Conservation (phyloP, 2,329 filamentous ascomycete genomes). For the Stemphylium vesicarium region DNA sequence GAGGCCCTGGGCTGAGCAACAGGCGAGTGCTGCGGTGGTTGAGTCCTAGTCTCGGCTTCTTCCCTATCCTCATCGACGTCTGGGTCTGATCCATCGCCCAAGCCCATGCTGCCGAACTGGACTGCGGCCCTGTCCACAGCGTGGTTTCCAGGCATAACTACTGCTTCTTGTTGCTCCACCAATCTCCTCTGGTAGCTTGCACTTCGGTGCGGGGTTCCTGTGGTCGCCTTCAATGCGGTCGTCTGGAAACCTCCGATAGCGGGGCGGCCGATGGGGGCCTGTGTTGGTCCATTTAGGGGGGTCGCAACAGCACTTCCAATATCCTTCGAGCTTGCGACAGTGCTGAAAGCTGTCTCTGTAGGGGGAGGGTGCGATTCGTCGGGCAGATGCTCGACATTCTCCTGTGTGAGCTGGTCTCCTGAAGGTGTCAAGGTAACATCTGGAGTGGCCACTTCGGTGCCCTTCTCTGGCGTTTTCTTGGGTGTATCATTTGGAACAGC, state of each 20-base stretch:
- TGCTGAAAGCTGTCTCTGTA: constrained; percentile 87
- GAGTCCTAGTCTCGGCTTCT: constrained; percentile 90
- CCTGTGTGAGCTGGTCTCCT: constrained; percentile 84
- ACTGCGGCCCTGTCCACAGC: constrained; percentile 92
- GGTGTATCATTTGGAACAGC: constrained; percentile 34
- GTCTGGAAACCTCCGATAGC: constrained; percentile 76
- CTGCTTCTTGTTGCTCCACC: constrained; percentile 93
- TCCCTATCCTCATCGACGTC: constrained; percentile 95
- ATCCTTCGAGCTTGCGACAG: constrained; percentile 84
- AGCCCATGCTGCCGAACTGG: constrained; percentile 93
- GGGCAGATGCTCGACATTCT: constrained; percentile 88
- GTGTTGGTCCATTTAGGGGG: constrained; percentile 59
- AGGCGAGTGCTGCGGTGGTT: constrained; percentile 92
- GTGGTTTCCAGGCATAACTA: constrained; percentile 97
- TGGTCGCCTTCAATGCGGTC: constrained; percentile 80
- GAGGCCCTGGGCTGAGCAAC: constrained; percentile 84
- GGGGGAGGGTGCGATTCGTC: constrained; percentile 79
- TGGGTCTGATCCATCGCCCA: constrained; percentile 71
- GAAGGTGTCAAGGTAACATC: constrained; percentile 66
- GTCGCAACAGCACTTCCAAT: constrained; percentile 64
- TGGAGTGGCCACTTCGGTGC: constrained; percentile 59
- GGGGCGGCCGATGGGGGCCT: constrained; percentile 66
- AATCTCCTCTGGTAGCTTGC: constrained; percentile 85
- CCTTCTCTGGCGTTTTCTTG: constrained; percentile 44
- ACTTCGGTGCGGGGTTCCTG: constrained; percentile 64